These are phyloP conservation scores for Myriangium duriaei DNA, from an alignment of 2,329 filamentous ascomycete species.

Conservation along the genomic window DNA sequence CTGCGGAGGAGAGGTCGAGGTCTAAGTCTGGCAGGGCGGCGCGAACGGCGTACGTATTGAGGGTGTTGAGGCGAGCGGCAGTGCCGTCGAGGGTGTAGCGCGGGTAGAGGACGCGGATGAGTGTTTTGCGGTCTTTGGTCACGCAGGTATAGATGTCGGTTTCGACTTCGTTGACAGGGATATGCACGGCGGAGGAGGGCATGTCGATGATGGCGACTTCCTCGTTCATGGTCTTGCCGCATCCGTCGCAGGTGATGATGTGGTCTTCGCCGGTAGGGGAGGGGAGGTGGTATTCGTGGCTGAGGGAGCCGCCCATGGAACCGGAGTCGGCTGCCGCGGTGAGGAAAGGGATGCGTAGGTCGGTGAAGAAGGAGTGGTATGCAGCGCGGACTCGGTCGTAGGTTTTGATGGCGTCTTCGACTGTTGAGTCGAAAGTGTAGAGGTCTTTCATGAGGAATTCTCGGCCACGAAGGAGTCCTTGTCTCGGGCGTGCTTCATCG, in stretches of 20 bases:
- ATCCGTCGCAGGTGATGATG: slow-evolving; percentile 61
- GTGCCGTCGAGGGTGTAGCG: slow-evolving; percentile 16
- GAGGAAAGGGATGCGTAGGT: slow-evolving; percentile 70
- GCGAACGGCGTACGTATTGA: slow-evolving; percentile 55
- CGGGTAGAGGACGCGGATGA: slow-evolving; percentile 60
- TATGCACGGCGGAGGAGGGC: not conserved
- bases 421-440: slow-evolving; percentile 76
- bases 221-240: slow-evolving; percentile 71
- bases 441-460: slow-evolving; percentile 98
- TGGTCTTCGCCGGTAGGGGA: slow-evolving; percentile 73
- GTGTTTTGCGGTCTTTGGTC: slow-evolving; percentile 51
- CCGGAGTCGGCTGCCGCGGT: slow-evolving; percentile 85
- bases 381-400: slow-evolving; percentile 62
- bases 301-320: slow-evolving; percentile 87
- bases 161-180: slow-evolving; percentile 9
- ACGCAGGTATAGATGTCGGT: slow-evolving; percentile 48
- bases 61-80: slow-evolving; percentile 20
- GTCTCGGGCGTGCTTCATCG: slow-evolving; percentile 78
- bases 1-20: slow-evolving; percentile 24
- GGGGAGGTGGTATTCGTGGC: slow-evolving; percentile 87
- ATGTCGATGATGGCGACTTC: slow-evolving; percentile 43
- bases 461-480: slow-evolving; percentile 73
- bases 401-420: slow-evolving; percentile 59
- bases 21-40: slow-evolving; percentile 55
- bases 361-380: slow-evolving; percentile 67